These are phyloP conservation scores for Pleurotus ostreatus DNA, from an alignment of 768 basidiomycete species.

Conservation along the genomic window DNA sequence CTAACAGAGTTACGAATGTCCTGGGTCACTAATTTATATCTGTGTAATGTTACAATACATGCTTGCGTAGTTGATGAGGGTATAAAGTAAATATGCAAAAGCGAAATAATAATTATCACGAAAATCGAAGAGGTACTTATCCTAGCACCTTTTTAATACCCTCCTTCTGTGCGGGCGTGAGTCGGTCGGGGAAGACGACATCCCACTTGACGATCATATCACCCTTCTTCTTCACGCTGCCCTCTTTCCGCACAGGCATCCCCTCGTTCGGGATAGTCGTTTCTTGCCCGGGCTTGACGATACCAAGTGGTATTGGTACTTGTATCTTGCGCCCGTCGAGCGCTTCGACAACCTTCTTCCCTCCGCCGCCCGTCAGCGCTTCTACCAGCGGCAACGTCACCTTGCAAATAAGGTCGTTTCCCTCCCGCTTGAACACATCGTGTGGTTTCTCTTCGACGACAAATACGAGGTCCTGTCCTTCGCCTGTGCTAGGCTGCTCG, in stretches of 20 bases:
- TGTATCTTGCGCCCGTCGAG: slow-evolving; percentile 81
- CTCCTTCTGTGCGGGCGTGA: slow-evolving; percentile 79
- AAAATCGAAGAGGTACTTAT: slow-evolving; percentile 17
- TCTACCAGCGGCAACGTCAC: slow-evolving; percentile 75
- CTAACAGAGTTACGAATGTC: no score
- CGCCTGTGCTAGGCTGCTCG: slow-evolving; percentile 54
- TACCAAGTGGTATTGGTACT: slow-evolving; percentile 57
- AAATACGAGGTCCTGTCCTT: slow-evolving; percentile 90
- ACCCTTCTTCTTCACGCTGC: slow-evolving; percentile 66
- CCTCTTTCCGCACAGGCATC: slow-evolving; percentile 88
- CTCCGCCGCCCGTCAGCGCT: slow-evolving; percentile 46
- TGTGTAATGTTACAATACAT: not conserved
- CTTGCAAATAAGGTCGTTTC: slow-evolving; percentile 69
- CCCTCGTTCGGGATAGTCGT: slow-evolving; percentile 74
- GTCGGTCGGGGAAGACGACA: slow-evolving; percentile 73
- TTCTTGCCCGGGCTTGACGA: slow-evolving; percentile 77
- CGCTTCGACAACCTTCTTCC: slow-evolving; percentile 55
- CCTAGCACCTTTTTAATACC: slow-evolving; percentile 66
- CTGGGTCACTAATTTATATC: no score
- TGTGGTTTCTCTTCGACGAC: slow-evolving; percentile 96
- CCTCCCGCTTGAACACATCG: slow-evolving; percentile 67
- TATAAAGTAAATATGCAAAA: slow-evolving; percentile 3
- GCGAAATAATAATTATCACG: not conserved
- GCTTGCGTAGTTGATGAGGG: not conserved
- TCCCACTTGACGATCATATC: slow-evolving; percentile 84